Evolutionary conservation across 805 yeast genomes (phyloP), one percentile per base, ranked within the genome.

Genomic region (Metschnikowia gruessii): DNA sequence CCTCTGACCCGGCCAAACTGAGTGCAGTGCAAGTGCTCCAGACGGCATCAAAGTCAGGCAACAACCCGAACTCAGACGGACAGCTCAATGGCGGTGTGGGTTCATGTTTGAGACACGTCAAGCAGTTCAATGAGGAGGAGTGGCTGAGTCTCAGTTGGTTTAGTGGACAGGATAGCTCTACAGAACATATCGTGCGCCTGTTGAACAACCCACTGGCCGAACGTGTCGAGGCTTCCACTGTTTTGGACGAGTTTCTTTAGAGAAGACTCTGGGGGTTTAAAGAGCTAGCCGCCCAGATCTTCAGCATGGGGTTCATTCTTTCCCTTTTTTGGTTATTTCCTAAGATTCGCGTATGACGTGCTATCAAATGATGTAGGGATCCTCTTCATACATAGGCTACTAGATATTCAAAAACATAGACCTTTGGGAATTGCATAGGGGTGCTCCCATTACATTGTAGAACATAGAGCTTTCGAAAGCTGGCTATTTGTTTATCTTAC

Each of bases 21-120:
- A 56, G 63, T 26, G 70, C 64, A 21, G 66, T 72, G 11, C 76
- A 69, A 42, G 66, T 72, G 32, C 62, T 72, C 41, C 76, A 72
- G 51, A 63, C 74, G 9, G 67, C 75, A 1, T 65, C 73, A 15
- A 71, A 70, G 50, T 50, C 62, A 10, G 50, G 52, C 17, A 47
- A 58, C 13, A 65, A 54, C 36, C 49, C 54, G 21, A 53, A 51
- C 33, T 46, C 57, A 28, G 54, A 54, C 4, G 70, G 67, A 11
- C 72, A 67, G 7, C 51, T 57, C 15, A 49, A 47, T 24, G 45
- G 57, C 6, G 64, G 68, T 1, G 58, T 69, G 16, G 77, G 77
- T 2, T 71, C 67, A 30, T 64, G 75, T 4, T 62, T 72, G 44
- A 65, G 62, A 42, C 72, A 64, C 50, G 55, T 69, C 30, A 69